Evolutionary conservation across 2,329 filamentous ascomycete genomes (phyloP), one percentile per base, ranked within the genome.

Genomic region (Huntiella abstrusa): DNA sequence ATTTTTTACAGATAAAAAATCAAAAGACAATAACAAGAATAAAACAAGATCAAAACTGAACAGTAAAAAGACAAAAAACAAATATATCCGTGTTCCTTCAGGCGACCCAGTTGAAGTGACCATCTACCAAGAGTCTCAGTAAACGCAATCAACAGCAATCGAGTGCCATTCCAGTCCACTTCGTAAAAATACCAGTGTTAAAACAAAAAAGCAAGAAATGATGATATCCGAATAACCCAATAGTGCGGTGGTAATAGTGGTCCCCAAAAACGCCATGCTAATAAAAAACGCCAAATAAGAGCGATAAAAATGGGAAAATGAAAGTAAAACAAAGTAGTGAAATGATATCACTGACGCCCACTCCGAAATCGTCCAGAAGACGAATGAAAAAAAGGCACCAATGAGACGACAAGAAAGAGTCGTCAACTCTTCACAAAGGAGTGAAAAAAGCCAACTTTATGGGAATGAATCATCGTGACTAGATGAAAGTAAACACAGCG

Each of bases 201-300:
- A 13, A 39, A 17, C 17, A 19, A 33, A 39, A 19, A 38, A 43
- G 39, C 11, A 35, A 49, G 28, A 41, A 17, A 41, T 38, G 32
- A 40, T 33, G n/a, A 33, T 36, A 38, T 45, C 10, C 43, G 40
- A 28, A 36, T 13, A 32, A 10, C 13, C 41, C 22, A 45, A 42
- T 32, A 43, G 22, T 43, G 17, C 44, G 13, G 37, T 40, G 37
- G 22, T 28, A 28, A 28, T 28, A 28, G 22, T 10, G 7, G 22
- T 28, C 39, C 39, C 33, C 41, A 22, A 42, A 16, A 48, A 48
- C 46, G 46, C 46, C 46, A 48, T 48, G 46, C 46, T 49, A 43
- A 46, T 41, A 36, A 38, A 44, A 43, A 33, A 49, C 19, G 17
- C 32, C 40, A 44, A 17, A 42, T 38, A 38, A 32, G 36, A 22